Evolutionary conservation across 768 basidiomycete genomes (phyloP).

Genomic region (Amanita subjunquillea): DNA sequence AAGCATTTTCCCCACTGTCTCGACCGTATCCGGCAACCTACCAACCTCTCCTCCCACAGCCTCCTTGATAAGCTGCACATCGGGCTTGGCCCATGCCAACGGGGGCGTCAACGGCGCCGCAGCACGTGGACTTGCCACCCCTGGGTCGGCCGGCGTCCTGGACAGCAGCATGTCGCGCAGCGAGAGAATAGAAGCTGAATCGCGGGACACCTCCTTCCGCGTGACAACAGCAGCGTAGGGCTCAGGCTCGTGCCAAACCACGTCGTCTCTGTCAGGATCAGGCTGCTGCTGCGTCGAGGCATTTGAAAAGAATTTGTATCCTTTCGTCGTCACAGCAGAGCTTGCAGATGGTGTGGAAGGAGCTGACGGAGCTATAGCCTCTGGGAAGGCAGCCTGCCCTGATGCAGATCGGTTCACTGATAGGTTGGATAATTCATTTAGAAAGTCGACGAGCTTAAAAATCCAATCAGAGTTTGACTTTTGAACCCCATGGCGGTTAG

Average conservation of each 20-base stretch:
- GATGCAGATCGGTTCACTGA: conserved; percentile 18
- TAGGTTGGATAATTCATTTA: conserved; percentile 32
- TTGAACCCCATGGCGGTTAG: no score
- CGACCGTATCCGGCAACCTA: conserved; percentile 21
- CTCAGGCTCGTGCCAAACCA: conserved; percentile 53
- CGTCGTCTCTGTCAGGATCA: conserved; percentile 52
- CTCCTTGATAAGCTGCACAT: conserved; percentile 41
- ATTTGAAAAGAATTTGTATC: conserved; percentile 37
- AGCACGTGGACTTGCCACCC: not conserved
- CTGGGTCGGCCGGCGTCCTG: conserved; percentile 28
- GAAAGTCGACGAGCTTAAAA: conserved; percentile 46
- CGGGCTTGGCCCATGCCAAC: conserved; percentile 46
- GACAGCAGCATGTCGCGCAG: conserved; percentile 55
- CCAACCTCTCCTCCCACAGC: conserved; percentile 41
- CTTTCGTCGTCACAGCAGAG: conserved; percentile 25
- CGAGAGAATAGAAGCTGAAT: conserved; percentile 39
- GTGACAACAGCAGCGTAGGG: conserved; percentile 27
- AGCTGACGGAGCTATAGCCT: conserved; percentile 10
- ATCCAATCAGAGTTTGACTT: not conserved
- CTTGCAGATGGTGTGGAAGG: conserved; percentile 14
- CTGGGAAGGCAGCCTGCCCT: conserved; percentile 2
- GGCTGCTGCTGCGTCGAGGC: conserved; percentile 24
- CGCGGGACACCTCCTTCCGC: no score
- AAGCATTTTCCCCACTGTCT: conserved; percentile 34
- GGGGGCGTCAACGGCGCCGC: conserved; percentile 17